Evolutionary conservation across 2,329 filamentous ascomycete species (phyloP), one percentile per base, ranked within the genome.

Genomic region (Curvularia verruculosa): DNA sequence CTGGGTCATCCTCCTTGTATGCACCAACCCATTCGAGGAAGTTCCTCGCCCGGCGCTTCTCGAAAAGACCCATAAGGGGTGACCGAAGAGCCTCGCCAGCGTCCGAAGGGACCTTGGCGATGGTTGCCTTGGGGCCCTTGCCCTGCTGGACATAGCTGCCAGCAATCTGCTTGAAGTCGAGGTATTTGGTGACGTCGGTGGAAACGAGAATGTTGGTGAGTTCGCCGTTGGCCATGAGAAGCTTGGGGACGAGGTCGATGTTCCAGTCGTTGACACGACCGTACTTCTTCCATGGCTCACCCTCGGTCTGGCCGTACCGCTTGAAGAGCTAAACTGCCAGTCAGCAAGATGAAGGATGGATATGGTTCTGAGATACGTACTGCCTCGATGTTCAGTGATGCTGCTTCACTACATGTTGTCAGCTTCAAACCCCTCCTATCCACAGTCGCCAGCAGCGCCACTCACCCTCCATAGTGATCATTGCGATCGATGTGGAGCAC

Each of bases 401-500:
- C 94, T 61, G 95, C 91, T 82, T 99, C 95, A 69, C 93, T 93
- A 70, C 68, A 49, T 47, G 26, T 26, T 53, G 65, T 78, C 23
- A 76, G 71, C 54, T 58, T 51, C 40, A 24, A 23, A 26, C 12
- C 43, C 29, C 19, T 36, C 40, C 52, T 48, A 48, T 36, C 36
- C 57, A 59, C 58, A 43, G 44, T 52, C 36, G 52, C 58, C 46
- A 56, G 29, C 26, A 24, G 36, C 49, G 54, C 37, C 59, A 84
- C 90, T 73, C 82, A 96, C 93, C 92, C 95, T 85, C 95, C 95
- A 76, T 97, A 98, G 83, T 98, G 93, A 78, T 96, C 92, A 78
- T 98, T 98, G 77, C 93, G 89, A 82, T 98, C 95, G 78, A 99
- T 96, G 83, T 99, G 95, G 66, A 99, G 86, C 75, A 99, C 95